These are phyloP conservation scores for Penicillium expansum DNA, from an alignment of 2,329 filamentous ascomycete species.

Conservation along the genomic window DNA sequence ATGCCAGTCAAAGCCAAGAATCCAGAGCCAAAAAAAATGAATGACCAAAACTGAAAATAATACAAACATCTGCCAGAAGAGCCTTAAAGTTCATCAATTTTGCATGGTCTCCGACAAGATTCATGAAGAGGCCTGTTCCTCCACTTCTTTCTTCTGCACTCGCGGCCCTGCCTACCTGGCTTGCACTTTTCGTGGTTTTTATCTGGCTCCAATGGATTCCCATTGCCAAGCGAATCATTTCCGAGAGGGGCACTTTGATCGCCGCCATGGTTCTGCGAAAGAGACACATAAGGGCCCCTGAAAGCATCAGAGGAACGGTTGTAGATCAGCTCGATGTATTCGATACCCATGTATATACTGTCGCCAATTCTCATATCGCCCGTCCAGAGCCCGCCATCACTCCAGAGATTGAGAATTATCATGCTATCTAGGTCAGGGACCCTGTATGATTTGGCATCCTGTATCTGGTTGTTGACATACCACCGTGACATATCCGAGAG, in stretches of 20 bases:
- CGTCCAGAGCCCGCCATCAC: constrained; percentile 43
- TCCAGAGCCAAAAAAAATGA: not conserved
- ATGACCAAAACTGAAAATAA: not conserved
- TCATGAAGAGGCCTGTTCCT: not conserved
- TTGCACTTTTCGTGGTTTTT: not conserved
- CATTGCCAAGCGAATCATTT: not conserved
- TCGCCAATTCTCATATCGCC: constrained; percentile 41
- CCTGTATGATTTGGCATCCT: constrained; percentile 33
- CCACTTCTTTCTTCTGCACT: constrained; percentile 5
- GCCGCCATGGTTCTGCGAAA: constrained; percentile 15
- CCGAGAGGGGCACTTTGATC: constrained; percentile 1
- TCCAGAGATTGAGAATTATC: constrained; percentile 45
- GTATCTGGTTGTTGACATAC: constrained; percentile 36
- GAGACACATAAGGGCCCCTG: not conserved
- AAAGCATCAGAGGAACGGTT: constrained; percentile 30
- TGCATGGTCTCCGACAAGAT: constrained; percentile 4
- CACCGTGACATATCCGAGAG: constrained; percentile 34
- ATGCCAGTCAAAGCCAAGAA: not conserved
- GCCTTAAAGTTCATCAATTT: constrained; percentile 1
- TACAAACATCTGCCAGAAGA: not conserved
- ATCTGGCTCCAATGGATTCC: not conserved
- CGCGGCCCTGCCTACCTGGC: constrained; percentile 3
- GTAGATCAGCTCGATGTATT: constrained; percentile 44
- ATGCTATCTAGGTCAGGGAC: constrained; percentile 40
- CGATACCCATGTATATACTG: constrained; percentile 39